A percentile compares a stretch with the other conserved stretches of the same genome.
Evolutionary conservation across 257 asterid species (phyloP).

Genomic region (Forsythia viridissima): DNA sequence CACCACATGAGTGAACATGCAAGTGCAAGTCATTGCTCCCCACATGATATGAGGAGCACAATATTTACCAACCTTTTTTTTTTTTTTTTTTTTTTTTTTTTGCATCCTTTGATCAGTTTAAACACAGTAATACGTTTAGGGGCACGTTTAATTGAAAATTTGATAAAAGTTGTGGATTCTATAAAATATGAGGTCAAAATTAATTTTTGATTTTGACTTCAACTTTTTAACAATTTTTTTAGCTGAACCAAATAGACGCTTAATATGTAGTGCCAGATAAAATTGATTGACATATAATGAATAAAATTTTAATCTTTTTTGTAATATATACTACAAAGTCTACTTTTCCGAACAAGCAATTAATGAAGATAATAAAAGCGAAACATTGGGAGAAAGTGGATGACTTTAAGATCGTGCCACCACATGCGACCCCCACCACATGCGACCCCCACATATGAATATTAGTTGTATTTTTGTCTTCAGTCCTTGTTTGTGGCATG

Average conservation of each 20-base stretch:
- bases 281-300: conserved; percentile 18
- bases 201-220: no score
- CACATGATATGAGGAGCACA: conserved; percentile 28
- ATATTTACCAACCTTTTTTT: no score
- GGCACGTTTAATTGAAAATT: no score
- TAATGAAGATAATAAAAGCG: conserved; percentile 12
- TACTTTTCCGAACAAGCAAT: not conserved
- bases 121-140: no score
- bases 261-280: no score
- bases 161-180: no score
- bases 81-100: no score
- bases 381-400: conserved; percentile 26
- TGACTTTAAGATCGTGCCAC: conserved; percentile 36
- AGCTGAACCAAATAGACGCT: no score
- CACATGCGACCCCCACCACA: conserved; percentile 7
- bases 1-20: conserved; percentile 41
- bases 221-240: no score
- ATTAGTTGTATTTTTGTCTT: conserved; percentile 15
- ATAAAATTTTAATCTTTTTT: not conserved
- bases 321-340: no score
- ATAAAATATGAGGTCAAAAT: no score
- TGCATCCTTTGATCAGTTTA: no score
- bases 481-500: conserved; percentile 28
- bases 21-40: conserved; percentile 16
- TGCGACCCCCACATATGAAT: conserved; percentile 15